A percentile compares a stretch with the other conserved stretches of the same genome.
Evolutionary conservation across 352 stramenopile species (phyloP).

Genomic region (Phytophthora capsici): DNA sequence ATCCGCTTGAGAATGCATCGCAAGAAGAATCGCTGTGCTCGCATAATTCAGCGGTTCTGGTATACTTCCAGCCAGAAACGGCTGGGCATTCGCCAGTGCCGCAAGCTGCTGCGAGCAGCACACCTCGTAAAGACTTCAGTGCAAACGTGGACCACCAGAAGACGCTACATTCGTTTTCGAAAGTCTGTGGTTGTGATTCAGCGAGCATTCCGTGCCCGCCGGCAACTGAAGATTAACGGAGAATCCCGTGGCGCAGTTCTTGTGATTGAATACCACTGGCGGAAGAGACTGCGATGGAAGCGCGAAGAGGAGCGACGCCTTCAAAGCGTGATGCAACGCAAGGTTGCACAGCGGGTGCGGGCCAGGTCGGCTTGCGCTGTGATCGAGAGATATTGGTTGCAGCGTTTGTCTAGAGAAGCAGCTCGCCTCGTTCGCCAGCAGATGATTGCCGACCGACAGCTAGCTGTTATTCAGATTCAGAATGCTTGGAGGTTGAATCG

Average conservation of each 20-base stretch:
- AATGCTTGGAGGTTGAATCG: conserved; percentile 27
- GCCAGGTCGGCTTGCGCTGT: conserved; percentile 40
- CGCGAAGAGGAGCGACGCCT: conserved; percentile 16
- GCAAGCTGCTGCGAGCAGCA: conserved; percentile 63
- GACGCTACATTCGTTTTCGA: conserved; percentile 35
- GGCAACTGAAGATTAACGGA: conserved; percentile 25
- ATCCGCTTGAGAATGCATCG: conserved; percentile 61
- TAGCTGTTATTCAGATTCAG: conserved; percentile 44
- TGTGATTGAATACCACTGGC: conserved; percentile 52
- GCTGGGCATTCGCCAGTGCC: conserved; percentile 72
- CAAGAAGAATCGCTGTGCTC: conserved; percentile 64
- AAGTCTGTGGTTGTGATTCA: conserved; percentile 47
- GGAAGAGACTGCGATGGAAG: conserved; percentile 31
- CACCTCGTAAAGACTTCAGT: conserved; percentile 56
- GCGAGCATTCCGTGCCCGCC: conserved; percentile 35
- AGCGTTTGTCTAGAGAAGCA: conserved; percentile 38
- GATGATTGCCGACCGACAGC: conserved; percentile 34
- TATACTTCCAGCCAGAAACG: conserved; percentile 81
- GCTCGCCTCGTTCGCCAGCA: conserved; percentile 46
- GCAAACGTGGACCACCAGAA: conserved; percentile 33
- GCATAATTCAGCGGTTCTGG: conserved; percentile 80
- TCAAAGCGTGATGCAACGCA: conserved; percentile 23
- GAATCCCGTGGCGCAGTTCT: conserved; percentile 23
- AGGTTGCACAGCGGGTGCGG: conserved; percentile 30
- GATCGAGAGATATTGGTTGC: conserved; percentile 53